Evolutionary conservation across 805 yeast genomes (phyloP), one percentile per base, ranked within the genome.

Genomic region (Yamadazyma sp.): DNA sequence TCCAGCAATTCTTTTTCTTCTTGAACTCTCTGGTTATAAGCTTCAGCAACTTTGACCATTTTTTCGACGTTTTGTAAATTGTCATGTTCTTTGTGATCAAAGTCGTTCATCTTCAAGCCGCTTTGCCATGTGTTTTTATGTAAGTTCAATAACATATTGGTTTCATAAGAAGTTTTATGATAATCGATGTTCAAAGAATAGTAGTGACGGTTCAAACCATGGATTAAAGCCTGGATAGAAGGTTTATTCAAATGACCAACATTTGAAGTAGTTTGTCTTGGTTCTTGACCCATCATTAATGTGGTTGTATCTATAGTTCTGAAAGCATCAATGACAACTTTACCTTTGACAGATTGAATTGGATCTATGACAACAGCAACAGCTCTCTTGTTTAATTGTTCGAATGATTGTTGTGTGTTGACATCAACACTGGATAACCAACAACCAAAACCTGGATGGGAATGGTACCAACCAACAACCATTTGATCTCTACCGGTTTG

Each of bases 391-490:
- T 91, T 91, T 61, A 93, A 78, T 62, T 88, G 97, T 59, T 93
- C 99, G 56, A 93, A 93, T 23, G 96, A 86, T 59, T 91, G 96
- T 58, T 93, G 99, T 3, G 99, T 93, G 61, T 88, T 87, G 42
- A 93, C 95, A 75, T 93, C 99, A 19, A 93, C 98, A 19, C 89
- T 80, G 9, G 98, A 89, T 49, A 93, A 73, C 99, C 99, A 93
- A 70, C 99, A 93, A n/a, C 98, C 98, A 59, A 91, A 93, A 12
- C 98, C 98, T 4, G 98, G 98, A 65, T 93, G 98, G 10, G 98
- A 89, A 59, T 93, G 99, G 69, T 93, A 93, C 99, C 99, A 93
- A 22, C 99, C 99, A 32, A 93, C 99, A 35, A 93, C 98, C 86
- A 86, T 88, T 60, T 93, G 95, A 63, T 89, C 97, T 61, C 99